Evolutionary conservation across 257 asterid genomes (phyloP), one percentile per base, ranked within the genome.

Genomic region (Solanum piurae): DNA sequence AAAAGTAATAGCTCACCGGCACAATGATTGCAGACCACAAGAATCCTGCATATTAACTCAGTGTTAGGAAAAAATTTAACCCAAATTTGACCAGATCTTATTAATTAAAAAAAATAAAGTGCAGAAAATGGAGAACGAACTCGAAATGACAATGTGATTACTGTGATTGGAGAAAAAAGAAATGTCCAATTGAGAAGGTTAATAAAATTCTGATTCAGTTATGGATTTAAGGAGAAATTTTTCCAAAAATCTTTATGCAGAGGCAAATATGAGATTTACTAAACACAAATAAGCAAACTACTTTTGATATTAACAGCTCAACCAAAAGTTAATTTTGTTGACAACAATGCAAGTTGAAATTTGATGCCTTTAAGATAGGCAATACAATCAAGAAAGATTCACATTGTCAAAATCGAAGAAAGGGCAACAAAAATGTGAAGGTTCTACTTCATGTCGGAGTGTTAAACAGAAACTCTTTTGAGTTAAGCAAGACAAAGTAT

Each of bases 41-140:
- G 80, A 72, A 86, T 87, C 94, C 96, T 92, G 94, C 83, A 89
- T 84, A 91, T 87, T 27, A 88, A 69, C 80, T 31, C 73, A 38
- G 14, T 14, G 89, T 89, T 42, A 88, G 87, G 88, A 36, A 75
- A 64, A 83, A 83, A 82, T 27, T 82, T 23, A 76, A 60, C 80
- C 40, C 18, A 55, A 69, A 83, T 60, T 84, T 80, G 83, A 52
- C 64, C 72, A 72, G 83, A 69, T 62, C 68, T 21, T 23, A 60
- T 84, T 18, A 40, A 46, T 71, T 23, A 11, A 58, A 27, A 79
- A 44, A 27, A 44, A 44, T 9, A 44, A 79, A 20, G 66, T 16
- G 38, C 64, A 79, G 66, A 79, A 44, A 73, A 88, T 58, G 58
- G 86, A 58, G 86, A 58, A 62, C 11, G 29, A 89, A 37, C 62